phyloP scores from a whole-genome alignment of 208 protist species.

The Tetramitus jugosus region DNA sequence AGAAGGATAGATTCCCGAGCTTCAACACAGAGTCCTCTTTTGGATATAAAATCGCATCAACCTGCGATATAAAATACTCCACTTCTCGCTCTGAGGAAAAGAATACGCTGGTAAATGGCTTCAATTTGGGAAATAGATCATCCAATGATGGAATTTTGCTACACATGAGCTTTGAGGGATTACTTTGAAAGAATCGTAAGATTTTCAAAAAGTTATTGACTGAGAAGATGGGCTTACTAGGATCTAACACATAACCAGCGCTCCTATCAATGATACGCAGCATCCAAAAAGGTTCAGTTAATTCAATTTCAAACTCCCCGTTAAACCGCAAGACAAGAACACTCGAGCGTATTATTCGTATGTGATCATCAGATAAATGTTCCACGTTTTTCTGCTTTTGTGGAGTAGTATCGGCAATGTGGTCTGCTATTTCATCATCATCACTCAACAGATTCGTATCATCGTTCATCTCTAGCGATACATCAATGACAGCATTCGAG shows the following conservation, averaged over 20 bases:
- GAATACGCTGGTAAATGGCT: not conserved
- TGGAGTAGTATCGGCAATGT: no score
- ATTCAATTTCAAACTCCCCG: not conserved
- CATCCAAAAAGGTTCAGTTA: not conserved
- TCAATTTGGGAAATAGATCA: not conserved
- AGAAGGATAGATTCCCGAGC: not conserved
- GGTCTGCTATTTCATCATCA: no score
- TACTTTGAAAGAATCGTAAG: not conserved
- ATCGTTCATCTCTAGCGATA: no score
- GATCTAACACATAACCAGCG: no score
- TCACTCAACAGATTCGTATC: no score
- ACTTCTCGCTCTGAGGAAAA: not conserved
- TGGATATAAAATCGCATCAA: not conserved
- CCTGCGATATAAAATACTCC: not conserved
- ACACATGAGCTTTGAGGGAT: not conserved
- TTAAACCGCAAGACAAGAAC: no score
- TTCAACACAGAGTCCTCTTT: not conserved
- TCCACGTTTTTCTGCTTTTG: no score
- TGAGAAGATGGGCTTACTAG: not conserved
- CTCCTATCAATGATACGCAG: not conserved
- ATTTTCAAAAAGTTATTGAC: not conserved
- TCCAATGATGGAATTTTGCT: not conserved
- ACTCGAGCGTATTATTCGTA: no score
- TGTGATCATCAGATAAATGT: no score
- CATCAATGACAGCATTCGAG: no score